These are phyloP conservation scores for Leucoagaricus sp. DNA, from an alignment of 1,284 basidiomycete species.

Conservation along the genomic window DNA sequence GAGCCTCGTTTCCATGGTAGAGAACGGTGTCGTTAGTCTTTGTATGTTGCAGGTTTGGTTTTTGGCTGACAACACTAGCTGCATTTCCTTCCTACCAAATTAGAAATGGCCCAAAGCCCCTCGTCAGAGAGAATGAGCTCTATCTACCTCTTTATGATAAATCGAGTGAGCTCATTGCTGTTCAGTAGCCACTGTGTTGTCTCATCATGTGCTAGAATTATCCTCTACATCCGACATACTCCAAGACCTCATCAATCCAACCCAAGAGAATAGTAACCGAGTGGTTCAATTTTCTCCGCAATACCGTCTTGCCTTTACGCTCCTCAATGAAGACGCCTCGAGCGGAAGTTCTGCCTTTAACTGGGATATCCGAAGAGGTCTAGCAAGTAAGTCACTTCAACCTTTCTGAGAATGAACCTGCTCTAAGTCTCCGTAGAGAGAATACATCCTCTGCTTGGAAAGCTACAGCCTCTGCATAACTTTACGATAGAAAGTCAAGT, in stretches of 20 bases:
- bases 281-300: slow-evolving; percentile 76
- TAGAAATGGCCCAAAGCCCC: background rate
- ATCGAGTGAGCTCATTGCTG: background rate
- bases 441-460: slow-evolving; percentile 64
- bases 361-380: slow-evolving; percentile 74
- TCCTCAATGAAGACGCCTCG: slow-evolving; percentile 86
- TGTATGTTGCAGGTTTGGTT: background rate
- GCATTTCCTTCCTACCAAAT: background rate
- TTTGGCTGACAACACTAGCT: slow-evolving; percentile 5
- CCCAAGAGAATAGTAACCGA: slow-evolving; percentile 52
- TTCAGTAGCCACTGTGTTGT: background rate
- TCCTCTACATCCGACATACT: slow-evolving; percentile 34
- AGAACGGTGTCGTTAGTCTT: slow-evolving; percentile 12
- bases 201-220: background rate
- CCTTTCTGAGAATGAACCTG: slow-evolving; percentile 15
- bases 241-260: slow-evolving; percentile 51
- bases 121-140: slow-evolving; percentile 9
- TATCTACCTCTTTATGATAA: slow-evolving; percentile 7
- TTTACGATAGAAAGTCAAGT: slow-evolving; percentile 95
- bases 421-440: slow-evolving; percentile 49
- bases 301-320: slow-evolving; percentile 79
- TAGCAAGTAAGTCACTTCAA: slow-evolving; percentile 56
- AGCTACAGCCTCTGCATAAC: slow-evolving; percentile 75
- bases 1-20: slow-evolving; percentile 31
- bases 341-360: slow-evolving; percentile 59